phyloP scores from a whole-genome alignment of 1,139 yeast genomes.

The Scheffersomyces lignicola region DNA sequence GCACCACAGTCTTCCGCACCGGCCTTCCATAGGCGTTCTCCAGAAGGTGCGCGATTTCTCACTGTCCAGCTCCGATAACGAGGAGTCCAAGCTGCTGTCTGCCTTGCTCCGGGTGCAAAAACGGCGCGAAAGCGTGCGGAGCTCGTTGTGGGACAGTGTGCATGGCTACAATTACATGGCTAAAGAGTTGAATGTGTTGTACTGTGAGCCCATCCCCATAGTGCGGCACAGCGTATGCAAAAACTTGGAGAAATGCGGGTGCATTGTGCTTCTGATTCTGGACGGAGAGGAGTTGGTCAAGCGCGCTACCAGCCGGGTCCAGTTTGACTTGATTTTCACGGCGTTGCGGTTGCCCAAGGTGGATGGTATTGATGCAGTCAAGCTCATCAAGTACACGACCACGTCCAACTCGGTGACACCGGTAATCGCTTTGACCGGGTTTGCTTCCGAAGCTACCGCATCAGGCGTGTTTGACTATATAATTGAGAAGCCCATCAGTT shows the following conservation, averaged over 20 bases:
- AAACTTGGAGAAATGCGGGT: slow-evolving; percentile 69
- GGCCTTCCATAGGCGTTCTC: slow-evolving; percentile 2
- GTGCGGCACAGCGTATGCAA: slow-evolving; percentile 69
- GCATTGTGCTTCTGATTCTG: slow-evolving; percentile 75
- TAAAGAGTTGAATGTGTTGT: slow-evolving; percentile 59
- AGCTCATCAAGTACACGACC: slow-evolving; percentile 72
- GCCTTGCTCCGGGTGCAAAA: slow-evolving; percentile 58
- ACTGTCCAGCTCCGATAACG: slow-evolving; percentile 70
- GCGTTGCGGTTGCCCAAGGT: slow-evolving; percentile 70
- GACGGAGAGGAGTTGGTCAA: slow-evolving; percentile 84
- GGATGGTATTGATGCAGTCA: slow-evolving; percentile 73
- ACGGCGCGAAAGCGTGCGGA: slow-evolving; percentile 53
- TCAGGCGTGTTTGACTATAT: slow-evolving; percentile 67
- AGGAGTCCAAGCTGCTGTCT: slow-evolving; percentile 56
- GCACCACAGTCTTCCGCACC: not conserved
- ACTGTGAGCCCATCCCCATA: slow-evolving; percentile 87
- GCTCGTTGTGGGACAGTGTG: slow-evolving; percentile 1
- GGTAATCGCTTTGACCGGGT: slow-evolving; percentile 73
- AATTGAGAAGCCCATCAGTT: slow-evolving; percentile 72
- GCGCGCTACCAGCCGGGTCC: slow-evolving; percentile 79
- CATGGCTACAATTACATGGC: slow-evolving; percentile 6
- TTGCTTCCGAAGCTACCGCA: slow-evolving; percentile 62
- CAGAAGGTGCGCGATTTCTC: slow-evolving; percentile 18
- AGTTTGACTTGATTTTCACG: slow-evolving; percentile 80
- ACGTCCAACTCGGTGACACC: slow-evolving; percentile 78